Conservation (phyloP, 371 early-diverging fungal genomes). For the Phascolomyces articulosus region DNA sequence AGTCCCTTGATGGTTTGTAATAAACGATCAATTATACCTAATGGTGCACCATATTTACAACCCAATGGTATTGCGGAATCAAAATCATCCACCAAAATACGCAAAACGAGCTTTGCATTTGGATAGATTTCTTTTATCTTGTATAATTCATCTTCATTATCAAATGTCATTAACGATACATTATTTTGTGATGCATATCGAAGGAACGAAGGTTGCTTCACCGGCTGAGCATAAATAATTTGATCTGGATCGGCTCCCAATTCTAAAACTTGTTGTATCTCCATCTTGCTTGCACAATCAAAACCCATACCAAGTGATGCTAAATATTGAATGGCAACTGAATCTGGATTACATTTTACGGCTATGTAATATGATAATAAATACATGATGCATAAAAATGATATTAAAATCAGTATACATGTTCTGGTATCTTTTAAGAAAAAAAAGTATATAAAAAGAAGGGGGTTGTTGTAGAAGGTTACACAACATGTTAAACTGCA, state of each 20-base stretch:
- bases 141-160: constrained; percentile 94
- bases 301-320: constrained; percentile 89
- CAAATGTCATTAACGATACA: constrained; percentile 95
- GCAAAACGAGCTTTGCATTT: constrained; percentile 85
- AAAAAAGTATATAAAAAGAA: too few relatives aligned
- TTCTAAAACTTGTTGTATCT: constrained; percentile 84
- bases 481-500: too few relatives aligned
- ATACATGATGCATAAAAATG: not conserved
- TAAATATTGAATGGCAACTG: constrained; percentile 78
- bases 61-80: constrained; percentile 89
- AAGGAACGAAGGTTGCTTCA: constrained; percentile 94
- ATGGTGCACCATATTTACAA: constrained; percentile 95
- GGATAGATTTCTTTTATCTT: constrained; percentile 87
- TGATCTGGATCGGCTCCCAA: constrained; percentile 76
- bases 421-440: too few relatives aligned
- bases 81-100: constrained; percentile 95
- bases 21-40: constrained; percentile 66
- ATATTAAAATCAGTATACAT: too few relatives aligned
- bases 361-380: constrained; percentile 51
- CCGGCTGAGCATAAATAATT: constrained; percentile 97
- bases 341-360: constrained; percentile 96
- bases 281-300: constrained; percentile 88
- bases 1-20: constrained; percentile 42
- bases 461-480: too few relatives aligned
- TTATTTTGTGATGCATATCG: constrained; percentile 77